Conservation (phyloP, 768 basidiomycete genomes). For the Lactarius deliciosus region DNA sequence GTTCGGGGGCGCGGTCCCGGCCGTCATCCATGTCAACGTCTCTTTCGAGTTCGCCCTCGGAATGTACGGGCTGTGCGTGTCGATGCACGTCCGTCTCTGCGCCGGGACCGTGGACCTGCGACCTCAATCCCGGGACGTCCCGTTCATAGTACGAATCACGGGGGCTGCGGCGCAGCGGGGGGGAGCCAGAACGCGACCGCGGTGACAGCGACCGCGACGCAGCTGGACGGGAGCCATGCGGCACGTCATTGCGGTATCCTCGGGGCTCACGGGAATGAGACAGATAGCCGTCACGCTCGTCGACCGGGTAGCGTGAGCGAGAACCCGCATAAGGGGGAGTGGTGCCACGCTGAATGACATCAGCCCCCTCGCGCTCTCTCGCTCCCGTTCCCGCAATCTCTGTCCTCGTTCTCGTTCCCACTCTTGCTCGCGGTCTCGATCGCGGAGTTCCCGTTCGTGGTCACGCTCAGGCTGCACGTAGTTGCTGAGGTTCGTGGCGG, state of each 20-base stretch:
- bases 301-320: conserved; percentile 31
- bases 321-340: conserved; percentile 25
- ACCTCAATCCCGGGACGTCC: conserved; percentile 14
- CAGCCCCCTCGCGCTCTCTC: conserved; percentile 11
- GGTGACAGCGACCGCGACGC: conserved; percentile 26
- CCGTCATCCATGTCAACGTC: conserved; percentile 26
- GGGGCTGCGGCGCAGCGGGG: conserved; percentile 18
- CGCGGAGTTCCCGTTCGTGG: conserved; percentile 45
- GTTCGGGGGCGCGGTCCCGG: conserved; percentile 27
- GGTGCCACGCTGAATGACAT: conserved; percentile 16
- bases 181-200: conserved; percentile 27
- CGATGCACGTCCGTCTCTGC: conserved; percentile 15
- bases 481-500: conserved; percentile 54
- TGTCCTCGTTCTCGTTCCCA: conserved; percentile 39
- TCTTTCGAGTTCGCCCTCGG: conserved; percentile 23
- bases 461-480: conserved; percentile 50
- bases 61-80: conserved; percentile 11
- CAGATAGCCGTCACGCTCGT: conserved; percentile 29
- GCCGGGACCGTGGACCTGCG: conserved; percentile 12
- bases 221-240: conserved; percentile 20
- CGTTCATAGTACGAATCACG: conserved; percentile 25
- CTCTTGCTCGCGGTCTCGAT: conserved; percentile 39
- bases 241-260: conserved; percentile 21
- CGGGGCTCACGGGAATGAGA: conserved; percentile 24
- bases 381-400: conserved; percentile 36